A percentile compares a stretch with the other conserved stretches of the same genome.
These are phyloP conservation scores for Cladorrhinum sp. DNA, from an alignment of 2,329 filamentous ascomycete genomes.

Conservation along the genomic window DNA sequence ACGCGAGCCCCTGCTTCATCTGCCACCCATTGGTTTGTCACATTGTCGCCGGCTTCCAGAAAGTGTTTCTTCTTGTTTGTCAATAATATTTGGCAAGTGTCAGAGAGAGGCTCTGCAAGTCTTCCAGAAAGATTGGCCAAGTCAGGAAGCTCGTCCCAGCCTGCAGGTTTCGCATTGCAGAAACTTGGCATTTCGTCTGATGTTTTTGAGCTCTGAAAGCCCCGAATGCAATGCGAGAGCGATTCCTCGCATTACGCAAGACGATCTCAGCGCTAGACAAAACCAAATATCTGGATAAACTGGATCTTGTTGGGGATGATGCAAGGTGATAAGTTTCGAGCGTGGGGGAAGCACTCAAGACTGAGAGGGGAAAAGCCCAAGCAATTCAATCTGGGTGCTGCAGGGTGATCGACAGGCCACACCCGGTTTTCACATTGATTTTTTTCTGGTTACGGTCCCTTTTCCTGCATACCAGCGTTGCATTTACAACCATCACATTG, in stretches of 20 bases:
- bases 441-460: constrained; percentile 3
- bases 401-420: constrained; percentile 20
- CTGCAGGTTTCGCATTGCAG: not conserved
- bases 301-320: constrained; percentile 8
- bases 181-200: constrained; percentile 20
- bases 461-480: constrained; percentile 20
- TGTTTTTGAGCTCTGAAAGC: constrained; percentile 16
- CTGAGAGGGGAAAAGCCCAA: not conserved
- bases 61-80: not conserved
- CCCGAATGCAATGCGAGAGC: constrained; percentile 14
- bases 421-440: constrained; percentile 18
- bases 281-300: not conserved
- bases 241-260: constrained; percentile 14
- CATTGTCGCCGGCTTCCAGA: not conserved
- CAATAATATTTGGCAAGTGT: not conserved
- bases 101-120: not conserved
- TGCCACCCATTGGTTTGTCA: not conserved
- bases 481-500: constrained; percentile 19
- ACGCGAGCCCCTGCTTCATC: not conserved
- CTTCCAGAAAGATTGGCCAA: not conserved
- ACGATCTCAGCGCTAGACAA: constrained; percentile 6
- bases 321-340: constrained; percentile 3
- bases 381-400: constrained; percentile 7
- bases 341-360: constrained; percentile 10
- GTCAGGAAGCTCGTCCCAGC: not conserved